A percentile compares a stretch with the other conserved stretches of the same genome.
Conservation (phyloP, 495 filamentous ascomycete species). For the Xylaria nigripes region DNA sequence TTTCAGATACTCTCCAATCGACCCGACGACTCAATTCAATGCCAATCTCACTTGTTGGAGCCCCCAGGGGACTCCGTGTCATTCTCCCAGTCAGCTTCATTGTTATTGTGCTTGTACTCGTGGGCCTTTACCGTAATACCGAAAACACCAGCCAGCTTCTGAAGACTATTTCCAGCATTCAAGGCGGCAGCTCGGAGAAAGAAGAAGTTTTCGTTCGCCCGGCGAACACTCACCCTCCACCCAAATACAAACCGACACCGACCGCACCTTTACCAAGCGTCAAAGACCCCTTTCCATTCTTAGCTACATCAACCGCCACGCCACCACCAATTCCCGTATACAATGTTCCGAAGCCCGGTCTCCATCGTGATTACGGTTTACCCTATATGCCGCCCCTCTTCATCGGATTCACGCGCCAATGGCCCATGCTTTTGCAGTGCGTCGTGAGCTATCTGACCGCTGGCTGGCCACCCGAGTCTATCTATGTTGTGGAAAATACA, state of each 20-base stretch:
- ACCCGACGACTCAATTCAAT: background rate
- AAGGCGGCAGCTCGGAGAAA: background rate
- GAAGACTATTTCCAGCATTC: slow-evolving; percentile 15
- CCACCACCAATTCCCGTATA: slow-evolving; percentile 29
- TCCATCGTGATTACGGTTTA: slow-evolving; percentile 26
- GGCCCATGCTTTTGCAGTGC: slow-evolving; percentile 43
- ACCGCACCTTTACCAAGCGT: slow-evolving; percentile 14
- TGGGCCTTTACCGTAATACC: slow-evolving; percentile 15
- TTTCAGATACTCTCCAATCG: background rate
- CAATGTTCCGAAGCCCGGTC: slow-evolving; percentile 24
- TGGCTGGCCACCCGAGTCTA: slow-evolving; percentile 47
- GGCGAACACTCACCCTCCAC: slow-evolving; percentile 23
- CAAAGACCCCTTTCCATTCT: slow-evolving; percentile 21
- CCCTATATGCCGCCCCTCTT: slow-evolving; percentile 40
- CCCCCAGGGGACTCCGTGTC: slow-evolving; percentile 21
- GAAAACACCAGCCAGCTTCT: slow-evolving; percentile 14
- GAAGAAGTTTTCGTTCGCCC: slow-evolving; percentile 14
- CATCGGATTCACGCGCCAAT: slow-evolving; percentile 48
- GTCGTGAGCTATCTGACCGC: slow-evolving; percentile 44
- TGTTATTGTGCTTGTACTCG: slow-evolving; percentile 17
- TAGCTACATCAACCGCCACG: slow-evolving; percentile 16
- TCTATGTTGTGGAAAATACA: slow-evolving; percentile 50
- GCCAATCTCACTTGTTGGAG: slow-evolving; percentile 19
- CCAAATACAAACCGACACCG: slow-evolving; percentile 29
- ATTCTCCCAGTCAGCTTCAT: slow-evolving; percentile 17